These are phyloP conservation scores for Fraxinus baroniana DNA, from an alignment of 305 asterid genomes.

Conservation along the genomic window DNA sequence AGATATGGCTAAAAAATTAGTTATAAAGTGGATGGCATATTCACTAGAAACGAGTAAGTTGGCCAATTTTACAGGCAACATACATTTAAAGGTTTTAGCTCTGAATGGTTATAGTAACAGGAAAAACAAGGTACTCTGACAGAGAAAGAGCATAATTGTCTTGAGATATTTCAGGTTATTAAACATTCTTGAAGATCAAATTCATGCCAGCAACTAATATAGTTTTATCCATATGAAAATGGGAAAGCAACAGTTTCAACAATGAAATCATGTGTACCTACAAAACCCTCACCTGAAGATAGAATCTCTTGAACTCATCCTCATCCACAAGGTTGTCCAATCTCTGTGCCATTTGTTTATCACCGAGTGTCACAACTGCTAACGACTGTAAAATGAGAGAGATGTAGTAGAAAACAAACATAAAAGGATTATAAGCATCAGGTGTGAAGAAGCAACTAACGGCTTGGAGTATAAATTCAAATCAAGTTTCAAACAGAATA, in stretches of 20 bases:
- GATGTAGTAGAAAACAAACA: slow-evolving; percentile 9
- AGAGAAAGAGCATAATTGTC: slow-evolving; percentile 6
- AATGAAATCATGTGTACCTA: slow-evolving; percentile 14
- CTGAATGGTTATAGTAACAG: background rate
- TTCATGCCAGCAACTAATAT: slow-evolving; percentile 17
- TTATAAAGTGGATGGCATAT: background rate
- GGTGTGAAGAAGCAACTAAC: slow-evolving; percentile 13
- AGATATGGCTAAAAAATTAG: background rate
- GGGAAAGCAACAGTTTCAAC: slow-evolving; percentile 20
- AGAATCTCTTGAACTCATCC: slow-evolving; percentile 94
- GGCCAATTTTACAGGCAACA: slow-evolving; percentile 9
- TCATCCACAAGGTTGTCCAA: slow-evolving; percentile 92
- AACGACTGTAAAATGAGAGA: slow-evolving; percentile 50
- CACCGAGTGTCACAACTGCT: slow-evolving; percentile 98
- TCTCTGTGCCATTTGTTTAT: slow-evolving; percentile 91
- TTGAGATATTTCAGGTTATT: slow-evolving; percentile 15
- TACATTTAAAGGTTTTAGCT: slow-evolving; percentile 7
- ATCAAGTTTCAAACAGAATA: slow-evolving; percentile 1
- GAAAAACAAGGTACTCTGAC: slow-evolving; percentile 1
- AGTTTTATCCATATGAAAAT: background rate
- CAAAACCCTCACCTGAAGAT: slow-evolving; percentile 74
- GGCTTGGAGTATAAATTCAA: slow-evolving; percentile 14
- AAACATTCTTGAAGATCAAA: slow-evolving; percentile 7
- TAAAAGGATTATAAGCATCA: slow-evolving; percentile 24
- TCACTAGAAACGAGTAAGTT: background rate